Conservation (phyloP, 129 eudicot species). For the Pittosporum tobira region DNA sequence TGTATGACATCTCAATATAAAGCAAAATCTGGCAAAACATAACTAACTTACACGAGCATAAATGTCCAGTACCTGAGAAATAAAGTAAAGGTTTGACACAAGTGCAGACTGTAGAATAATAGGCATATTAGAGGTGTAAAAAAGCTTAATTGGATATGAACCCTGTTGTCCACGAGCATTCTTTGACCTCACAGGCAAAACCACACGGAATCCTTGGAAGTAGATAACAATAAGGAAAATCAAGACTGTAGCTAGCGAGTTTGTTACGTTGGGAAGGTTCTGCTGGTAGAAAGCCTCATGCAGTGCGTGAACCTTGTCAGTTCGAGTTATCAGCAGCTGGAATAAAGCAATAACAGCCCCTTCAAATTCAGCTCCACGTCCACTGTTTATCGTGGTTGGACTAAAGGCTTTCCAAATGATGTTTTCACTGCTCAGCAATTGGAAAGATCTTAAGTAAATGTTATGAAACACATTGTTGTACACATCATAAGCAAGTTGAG, state of each 20-base stretch:
- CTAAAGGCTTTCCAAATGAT: conserved; percentile 99
- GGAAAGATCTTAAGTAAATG: conserved; percentile 31
- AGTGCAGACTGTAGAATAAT: conserved; percentile 51
- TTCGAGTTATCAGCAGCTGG: conserved; percentile 78
- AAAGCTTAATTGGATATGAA: conserved; percentile 52
- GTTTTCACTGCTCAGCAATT: conserved; percentile 70
- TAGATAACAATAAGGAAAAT: conserved; percentile 86
- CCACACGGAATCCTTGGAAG: conserved; percentile 98
- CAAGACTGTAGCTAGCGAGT: conserved; percentile 86
- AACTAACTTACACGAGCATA: not conserved
- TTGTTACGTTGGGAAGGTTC: conserved; percentile 90
- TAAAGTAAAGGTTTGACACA: conserved; percentile 51
- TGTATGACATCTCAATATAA: not conserved
- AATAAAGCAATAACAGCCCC: conserved; percentile 92
- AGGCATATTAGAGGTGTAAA: conserved; percentile 59
- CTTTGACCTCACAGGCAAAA: conserved; percentile 93
- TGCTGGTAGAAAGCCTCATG: conserved; percentile 95
- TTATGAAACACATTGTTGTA: not conserved
- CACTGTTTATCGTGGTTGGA: conserved; percentile 87
- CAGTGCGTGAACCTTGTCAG: conserved; percentile 89
- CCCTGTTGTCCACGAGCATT: conserved; percentile 65
- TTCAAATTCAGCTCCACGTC: conserved; percentile 94
- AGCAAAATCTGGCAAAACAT: too few relatives aligned
- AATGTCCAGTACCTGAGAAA: conserved; percentile 32
- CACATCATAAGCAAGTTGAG: conserved; percentile 11